A percentile compares a stretch with the other conserved stretches of the same genome.
phyloP scores from a whole-genome alignment of 805 yeast genomes.

The Candida krabiensis region DNA sequence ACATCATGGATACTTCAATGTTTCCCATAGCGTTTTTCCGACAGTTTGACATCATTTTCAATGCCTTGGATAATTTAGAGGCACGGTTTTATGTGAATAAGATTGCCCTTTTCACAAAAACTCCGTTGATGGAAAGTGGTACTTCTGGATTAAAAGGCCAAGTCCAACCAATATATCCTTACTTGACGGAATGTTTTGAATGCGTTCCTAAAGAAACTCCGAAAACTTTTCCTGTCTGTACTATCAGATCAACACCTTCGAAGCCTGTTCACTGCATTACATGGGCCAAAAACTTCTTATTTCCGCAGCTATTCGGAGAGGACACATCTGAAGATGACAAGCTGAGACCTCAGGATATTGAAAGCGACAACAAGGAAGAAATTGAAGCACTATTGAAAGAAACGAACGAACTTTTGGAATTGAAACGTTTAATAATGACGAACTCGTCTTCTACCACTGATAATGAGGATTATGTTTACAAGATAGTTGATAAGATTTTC shows the following conservation, averaged over 20 bases:
- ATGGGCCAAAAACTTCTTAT: conserved; percentile 94
- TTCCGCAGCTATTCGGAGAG: conserved; percentile 74
- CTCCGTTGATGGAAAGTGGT: conserved; percentile 88
- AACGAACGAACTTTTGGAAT: conserved; percentile 59
- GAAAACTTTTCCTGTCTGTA: conserved; percentile 91
- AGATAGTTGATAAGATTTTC: conserved; percentile 62
- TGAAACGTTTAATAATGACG: conserved; percentile 38
- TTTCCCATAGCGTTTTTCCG: conserved; percentile 78
- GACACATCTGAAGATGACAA: conserved; percentile 30
- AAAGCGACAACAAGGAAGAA: conserved; percentile 65
- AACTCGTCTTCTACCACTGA: conserved; percentile 13
- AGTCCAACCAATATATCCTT: conserved; percentile 86
- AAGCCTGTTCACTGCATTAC: conserved; percentile 95
- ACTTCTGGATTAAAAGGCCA: conserved; percentile 96
- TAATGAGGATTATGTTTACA: conserved; percentile 34
- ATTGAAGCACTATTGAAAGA: conserved; percentile 65
- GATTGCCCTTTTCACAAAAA: conserved; percentile 69
- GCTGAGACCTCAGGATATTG: conserved; percentile 41
- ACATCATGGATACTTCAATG: conserved; percentile 71
- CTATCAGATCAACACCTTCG: conserved; percentile 95
- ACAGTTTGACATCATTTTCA: conserved; percentile 77
- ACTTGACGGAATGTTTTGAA: conserved; percentile 86
- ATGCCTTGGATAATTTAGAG: conserved; percentile 91
- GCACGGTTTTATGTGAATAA: conserved; percentile 90
- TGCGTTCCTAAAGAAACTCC: conserved; percentile 88